Percentiles rank a stretch among this genome's conserved stretches.
These are phyloP conservation scores for Colletotrichum agaves DNA, from an alignment of 2,329 filamentous ascomycete genomes.

Conservation along the genomic window DNA sequence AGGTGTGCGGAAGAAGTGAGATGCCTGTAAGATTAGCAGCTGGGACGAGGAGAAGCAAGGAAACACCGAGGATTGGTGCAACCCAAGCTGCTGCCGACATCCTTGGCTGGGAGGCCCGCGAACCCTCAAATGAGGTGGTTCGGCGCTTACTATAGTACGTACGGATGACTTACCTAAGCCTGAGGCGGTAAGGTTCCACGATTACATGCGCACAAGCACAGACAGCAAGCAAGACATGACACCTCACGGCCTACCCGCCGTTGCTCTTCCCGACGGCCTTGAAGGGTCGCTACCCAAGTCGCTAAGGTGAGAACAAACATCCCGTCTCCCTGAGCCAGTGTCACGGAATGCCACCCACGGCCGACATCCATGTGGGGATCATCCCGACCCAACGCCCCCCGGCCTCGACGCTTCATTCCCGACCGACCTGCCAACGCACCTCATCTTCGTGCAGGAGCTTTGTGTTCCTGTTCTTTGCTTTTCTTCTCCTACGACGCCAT, in stretches of 20 bases:
- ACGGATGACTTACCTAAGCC: not conserved
- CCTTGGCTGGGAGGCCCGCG: not conserved
- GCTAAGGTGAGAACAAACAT: not conserved
- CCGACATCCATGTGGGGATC: constrained; percentile 5
- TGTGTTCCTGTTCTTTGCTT: not conserved
- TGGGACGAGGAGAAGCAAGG: constrained; percentile 13
- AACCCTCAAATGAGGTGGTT: not conserved
- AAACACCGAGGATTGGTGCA: constrained; percentile 23
- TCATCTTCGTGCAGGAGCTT: not conserved
- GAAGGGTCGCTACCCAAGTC: too few relatives aligned
- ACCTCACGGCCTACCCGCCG: not conserved
- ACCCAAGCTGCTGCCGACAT: constrained; percentile 10
- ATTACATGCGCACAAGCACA: not conserved
- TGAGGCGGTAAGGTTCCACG: not conserved
- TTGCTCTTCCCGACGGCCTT: not conserved
- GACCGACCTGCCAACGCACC: constrained; percentile 15
- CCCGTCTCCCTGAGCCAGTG: not conserved
- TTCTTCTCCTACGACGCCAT: constrained; percentile 10
- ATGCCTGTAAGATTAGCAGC: constrained; percentile 14
- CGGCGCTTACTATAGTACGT: not conserved
- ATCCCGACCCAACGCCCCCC: constrained; percentile 4
- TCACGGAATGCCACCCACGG: not conserved
- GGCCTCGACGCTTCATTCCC: constrained; percentile 9
- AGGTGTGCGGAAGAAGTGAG: constrained; percentile 6
- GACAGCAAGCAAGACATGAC: not conserved